Evolutionary conservation across 495 filamentous ascomycete species (phyloP), one percentile per base, ranked within the genome.

Genomic region (Neurospora sublineolata): DNA sequence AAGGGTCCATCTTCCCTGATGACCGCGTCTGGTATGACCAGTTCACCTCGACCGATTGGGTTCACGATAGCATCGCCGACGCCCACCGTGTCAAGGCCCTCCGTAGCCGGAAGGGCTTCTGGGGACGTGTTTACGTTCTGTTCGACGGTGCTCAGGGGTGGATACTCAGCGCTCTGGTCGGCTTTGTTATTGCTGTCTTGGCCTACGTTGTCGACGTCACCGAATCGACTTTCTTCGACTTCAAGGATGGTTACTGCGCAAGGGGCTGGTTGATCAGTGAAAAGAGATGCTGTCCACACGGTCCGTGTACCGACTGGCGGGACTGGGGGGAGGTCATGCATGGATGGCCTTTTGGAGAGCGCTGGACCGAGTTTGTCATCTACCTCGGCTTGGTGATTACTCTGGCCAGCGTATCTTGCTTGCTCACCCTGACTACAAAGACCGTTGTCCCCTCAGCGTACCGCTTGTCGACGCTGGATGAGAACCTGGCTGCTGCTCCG

Each of bases 21-120:
- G 94, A 99, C 68, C 88, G 95, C 20, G 92, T 95, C 14, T 99
- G 95, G 95, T 99, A 99, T 81, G 94, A 99, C 83, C 95, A 99
- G 80, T 97, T 98, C 80, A 97, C 94, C 7, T 97, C 92, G 11
- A 98, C 94, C 75, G 95, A 99, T 80, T 98, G 94, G 95, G 95
- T 99, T 9, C 94, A 97, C 77, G 95, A 99, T 76, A 95, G 92
- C 79, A 97, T 98, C 73, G 94, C 94, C 76, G 95, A 99, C 80
- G 93, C 93, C 58, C 92, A 91, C 70, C 91, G 95, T 60, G 88
- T 96, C 42, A 96, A 94, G 75, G 89, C 89, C 67, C 85, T 98
- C 37, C 87, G 93, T 60, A 88, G 85, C 73, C 86, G 94, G 7
- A 97, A 92, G 80, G 95, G 94, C 79, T 84, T 96, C 67, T 90